These are phyloP conservation scores for Phytophthora fragariaefolia DNA, from an alignment of 352 stramenopile genomes.

Conservation along the genomic window DNA sequence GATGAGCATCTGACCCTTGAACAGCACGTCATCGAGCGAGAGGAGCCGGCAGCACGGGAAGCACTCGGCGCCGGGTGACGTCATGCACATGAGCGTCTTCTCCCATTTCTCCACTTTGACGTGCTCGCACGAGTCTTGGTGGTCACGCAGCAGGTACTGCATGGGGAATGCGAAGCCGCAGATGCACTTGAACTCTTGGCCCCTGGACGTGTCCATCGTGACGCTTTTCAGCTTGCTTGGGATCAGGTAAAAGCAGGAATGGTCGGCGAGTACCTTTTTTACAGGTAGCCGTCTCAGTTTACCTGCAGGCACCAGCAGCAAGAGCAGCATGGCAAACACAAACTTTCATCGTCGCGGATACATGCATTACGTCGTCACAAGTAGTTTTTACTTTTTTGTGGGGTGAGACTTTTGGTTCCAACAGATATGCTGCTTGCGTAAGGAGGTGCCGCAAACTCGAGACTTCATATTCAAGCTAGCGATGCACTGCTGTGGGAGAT, in stretches of 20 bases:
- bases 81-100: constrained; percentile 20
- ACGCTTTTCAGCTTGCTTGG: constrained; percentile 3
- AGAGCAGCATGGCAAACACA: too few species aligned
- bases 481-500: background rate
- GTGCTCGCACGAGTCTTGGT: constrained; percentile 25
- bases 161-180: constrained; percentile 19
- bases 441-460: too few species aligned
- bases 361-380: too few species aligned
- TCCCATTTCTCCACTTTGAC: constrained; percentile 30
- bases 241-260: constrained; percentile 3
- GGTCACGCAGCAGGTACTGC: constrained; percentile 4
- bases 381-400: background rate
- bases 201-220: constrained; percentile 18
- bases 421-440: too few species aligned
- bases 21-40: constrained; percentile 29
- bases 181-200: constrained; percentile 12
- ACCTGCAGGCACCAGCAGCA: too few species aligned
- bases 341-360: too few species aligned
- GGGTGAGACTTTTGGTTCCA: too few species aligned
- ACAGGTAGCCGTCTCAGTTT: background rate
- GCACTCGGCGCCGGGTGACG: constrained; percentile 29
- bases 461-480: background rate
- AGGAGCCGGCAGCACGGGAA: constrained; percentile 34
- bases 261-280: background rate
- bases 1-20: constrained; percentile 32